Conservation (phyloP, 768 basidiomycete genomes). For the Crucibulum laeve region DNA sequence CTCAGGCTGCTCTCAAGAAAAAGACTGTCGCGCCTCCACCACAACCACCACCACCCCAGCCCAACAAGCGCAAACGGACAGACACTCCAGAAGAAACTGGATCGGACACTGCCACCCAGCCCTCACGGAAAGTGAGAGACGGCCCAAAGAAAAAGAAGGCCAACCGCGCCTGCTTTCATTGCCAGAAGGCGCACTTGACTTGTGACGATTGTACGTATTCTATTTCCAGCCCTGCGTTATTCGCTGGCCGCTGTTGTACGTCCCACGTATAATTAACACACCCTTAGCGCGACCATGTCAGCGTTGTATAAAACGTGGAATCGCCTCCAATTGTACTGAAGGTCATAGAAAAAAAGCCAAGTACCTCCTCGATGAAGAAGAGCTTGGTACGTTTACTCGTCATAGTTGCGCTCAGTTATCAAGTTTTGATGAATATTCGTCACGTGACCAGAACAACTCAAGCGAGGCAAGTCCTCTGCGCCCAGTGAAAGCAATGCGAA, state of each 20-base stretch:
- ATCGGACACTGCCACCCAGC: constrained; percentile 36
- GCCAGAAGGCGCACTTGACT: constrained; percentile 97
- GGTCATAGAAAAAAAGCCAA: constrained; percentile 98
- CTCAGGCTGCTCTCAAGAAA: constrained; percentile 31
- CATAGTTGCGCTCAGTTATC: constrained; percentile 12
- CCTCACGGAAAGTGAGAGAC: constrained; percentile 56
- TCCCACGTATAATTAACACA: constrained; percentile 12
- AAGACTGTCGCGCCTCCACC: constrained; percentile 23
- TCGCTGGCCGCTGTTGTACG: constrained; percentile 10
- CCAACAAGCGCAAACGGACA: constrained; percentile 58
- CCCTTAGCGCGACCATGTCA: constrained; percentile 88
- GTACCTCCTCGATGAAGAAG: constrained; percentile 91
- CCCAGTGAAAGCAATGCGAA: too few relatives aligned
- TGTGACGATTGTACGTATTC: constrained; percentile 87
- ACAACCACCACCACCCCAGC: constrained; percentile 13
- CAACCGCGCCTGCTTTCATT: constrained; percentile 89
- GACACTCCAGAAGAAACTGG: constrained; percentile 55
- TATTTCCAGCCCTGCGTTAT: constrained; percentile 11
- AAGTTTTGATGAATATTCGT: constrained; percentile 23
- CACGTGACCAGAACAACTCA: constrained; percentile 49
- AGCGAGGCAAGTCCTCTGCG: constrained; percentile 38
- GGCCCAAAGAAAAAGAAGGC: constrained; percentile 95
- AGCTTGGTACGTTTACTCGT: constrained; percentile 60
- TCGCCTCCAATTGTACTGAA: constrained; percentile 84
- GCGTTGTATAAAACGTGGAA: constrained; percentile 91